A percentile compares a stretch with the other conserved stretches of the same genome.
Evolutionary conservation across 2,329 filamentous ascomycete species (phyloP).

Genomic region (Colletotrichum costaricense): DNA sequence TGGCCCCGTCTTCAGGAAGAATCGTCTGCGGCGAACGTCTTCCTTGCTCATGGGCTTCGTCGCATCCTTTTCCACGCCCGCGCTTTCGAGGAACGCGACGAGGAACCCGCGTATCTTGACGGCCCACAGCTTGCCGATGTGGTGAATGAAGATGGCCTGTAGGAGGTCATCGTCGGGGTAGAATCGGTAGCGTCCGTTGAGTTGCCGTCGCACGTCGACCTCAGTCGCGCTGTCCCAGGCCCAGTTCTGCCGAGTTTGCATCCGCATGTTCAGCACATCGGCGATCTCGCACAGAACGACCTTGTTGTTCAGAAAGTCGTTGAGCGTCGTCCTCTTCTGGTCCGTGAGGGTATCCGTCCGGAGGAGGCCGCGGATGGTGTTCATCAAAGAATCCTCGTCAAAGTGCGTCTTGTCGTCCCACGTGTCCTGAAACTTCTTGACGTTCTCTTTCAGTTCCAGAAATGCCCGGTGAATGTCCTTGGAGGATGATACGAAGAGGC

Average conservation of each 20-base stretch:
- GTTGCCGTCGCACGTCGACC: conserved; percentile 51
- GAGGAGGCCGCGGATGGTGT: conserved; percentile 51
- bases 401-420: conserved; percentile 46
- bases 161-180: conserved; percentile 65
- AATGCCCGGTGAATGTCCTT: conserved; percentile 55
- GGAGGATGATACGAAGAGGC: conserved; percentile 56
- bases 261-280: conserved; percentile 57
- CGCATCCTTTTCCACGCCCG: conserved; percentile 46
- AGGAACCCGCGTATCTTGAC: conserved; percentile 46
- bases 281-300: conserved; percentile 55
- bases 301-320: conserved; percentile 50
- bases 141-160: conserved; percentile 54
- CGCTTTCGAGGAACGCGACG: conserved; percentile 34
- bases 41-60: conserved; percentile 40
- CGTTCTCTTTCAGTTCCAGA: conserved; percentile 49
- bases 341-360: conserved; percentile 54
- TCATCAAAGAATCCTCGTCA: conserved; percentile 41
- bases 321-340: conserved; percentile 52
- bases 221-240: conserved; percentile 49
- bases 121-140: conserved; percentile 51
- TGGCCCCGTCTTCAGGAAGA: conserved; percentile 44
- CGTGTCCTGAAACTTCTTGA: conserved; percentile 49
- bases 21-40: conserved; percentile 55
- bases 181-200: conserved; percentile 64
- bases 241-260: conserved; percentile 51